Base-by-base conservation (phyloP, 352 stramenopile species). In the Lagenidium giganteum region DNA sequence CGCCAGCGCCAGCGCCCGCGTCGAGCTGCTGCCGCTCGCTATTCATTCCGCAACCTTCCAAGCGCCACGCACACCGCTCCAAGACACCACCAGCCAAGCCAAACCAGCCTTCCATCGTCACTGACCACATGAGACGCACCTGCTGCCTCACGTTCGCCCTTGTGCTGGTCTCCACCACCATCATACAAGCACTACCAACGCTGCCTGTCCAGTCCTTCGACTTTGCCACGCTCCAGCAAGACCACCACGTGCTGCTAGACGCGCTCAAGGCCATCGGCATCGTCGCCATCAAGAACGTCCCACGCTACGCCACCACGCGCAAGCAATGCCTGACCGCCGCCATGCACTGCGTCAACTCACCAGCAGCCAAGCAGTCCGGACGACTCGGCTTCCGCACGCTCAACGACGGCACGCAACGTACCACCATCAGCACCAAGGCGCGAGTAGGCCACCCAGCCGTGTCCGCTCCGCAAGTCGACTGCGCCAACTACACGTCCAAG, bases 361-460 rank as follows among this genome's bases (percentile, higher is more conserved):
- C 8, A 3, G n/a, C 27, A 3, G 11, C 17, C 3, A n/a, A n/a
- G n/a, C n/a, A n/a, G n/a, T n/a, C n/a, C n/a, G n/a, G n/a, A n/a
- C 22, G 18, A 5, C 32, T 52, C 14, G 18, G 32, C 22, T 34
- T 38, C 33, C 43, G 44, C 33, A 23, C n/a, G 18, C 44, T 52
- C 27, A 13, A 35, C 9, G 44, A 52, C 27, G 44, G 44, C 14
- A 52, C 44, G 1, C 17, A 42, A n/a, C 44, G 44, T 9, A 24
- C 26, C 24, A 52, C 44, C 18, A 52, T 52, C 34, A 52, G 44
- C 35, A 52, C 35, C 23, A 52, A 52, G 17, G 44, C 44, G 22
- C 21, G 44, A n/a, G 37, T 27, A 24, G 14, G 27, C 13, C 28
- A 41, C 23, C 22, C 38, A n/a, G 20, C 11, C 5, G 23, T 52